These are phyloP conservation scores for Wickerhamomyces sp. DNA, from an alignment of 1,139 yeast genomes.

Conservation along the genomic window DNA sequence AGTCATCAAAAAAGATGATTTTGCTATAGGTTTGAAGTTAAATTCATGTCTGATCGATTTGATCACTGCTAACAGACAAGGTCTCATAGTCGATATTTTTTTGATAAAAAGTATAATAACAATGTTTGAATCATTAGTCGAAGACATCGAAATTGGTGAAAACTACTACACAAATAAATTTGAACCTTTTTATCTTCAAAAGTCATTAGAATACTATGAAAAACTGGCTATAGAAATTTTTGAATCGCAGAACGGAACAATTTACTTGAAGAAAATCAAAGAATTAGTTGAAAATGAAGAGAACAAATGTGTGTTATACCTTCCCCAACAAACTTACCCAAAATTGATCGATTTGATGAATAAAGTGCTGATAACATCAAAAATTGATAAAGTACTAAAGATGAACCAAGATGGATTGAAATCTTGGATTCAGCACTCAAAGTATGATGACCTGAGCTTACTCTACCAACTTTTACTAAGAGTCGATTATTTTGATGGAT, in stretches of 20 bases:
- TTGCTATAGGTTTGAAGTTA: conserved; percentile 48
- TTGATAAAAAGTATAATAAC: conserved; percentile 56
- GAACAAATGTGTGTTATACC: conserved; percentile 49
- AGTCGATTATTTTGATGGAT: conserved; percentile 48
- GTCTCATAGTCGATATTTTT: conserved; percentile 56
- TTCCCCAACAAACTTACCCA: conserved; percentile 51
- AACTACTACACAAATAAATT: conserved; percentile 60
- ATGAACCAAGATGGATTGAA: conserved; percentile 52
- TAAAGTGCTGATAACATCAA: conserved; percentile 56
- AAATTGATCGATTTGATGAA: conserved; percentile 55
- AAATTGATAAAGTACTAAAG: conserved; percentile 48
- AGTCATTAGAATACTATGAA: conserved; percentile 54
- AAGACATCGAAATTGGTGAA: conserved; percentile 33
- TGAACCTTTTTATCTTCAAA: conserved; percentile 59
- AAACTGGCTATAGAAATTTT: conserved; percentile 42
- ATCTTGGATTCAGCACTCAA: conserved; percentile 45
- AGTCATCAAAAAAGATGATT: conserved; percentile 37
- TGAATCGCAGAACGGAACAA: conserved; percentile 41
- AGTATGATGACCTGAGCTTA: conserved; percentile 36
- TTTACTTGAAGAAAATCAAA: conserved; percentile 51
- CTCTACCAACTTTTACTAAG: conserved; percentile 50
- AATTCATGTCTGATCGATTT: conserved; percentile 51
- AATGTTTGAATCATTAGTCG: conserved; percentile 65
- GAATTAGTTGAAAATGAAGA: conserved; percentile 54
- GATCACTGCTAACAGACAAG: conserved; percentile 56